Percentiles rank a stretch among this genome's conserved stretches.
Evolutionary conservation across 345 rosid species (phyloP).

Genomic region (Gossypium sturtianum): DNA sequence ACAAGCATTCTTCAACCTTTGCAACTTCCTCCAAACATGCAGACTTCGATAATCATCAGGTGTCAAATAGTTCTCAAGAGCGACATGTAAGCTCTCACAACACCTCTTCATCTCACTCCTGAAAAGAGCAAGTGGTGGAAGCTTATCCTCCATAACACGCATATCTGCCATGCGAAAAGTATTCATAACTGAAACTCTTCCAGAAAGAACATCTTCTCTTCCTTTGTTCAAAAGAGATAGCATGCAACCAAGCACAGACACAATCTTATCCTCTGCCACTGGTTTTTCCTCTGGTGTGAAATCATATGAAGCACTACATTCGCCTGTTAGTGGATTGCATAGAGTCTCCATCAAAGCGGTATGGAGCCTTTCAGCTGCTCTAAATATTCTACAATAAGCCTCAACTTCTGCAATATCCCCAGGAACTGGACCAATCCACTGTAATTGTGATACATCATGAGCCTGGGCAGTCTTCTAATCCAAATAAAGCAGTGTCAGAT

Average conservation of each 20-base stretch:
- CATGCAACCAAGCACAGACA: constrained; percentile 88
- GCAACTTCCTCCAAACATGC: constrained; percentile 83
- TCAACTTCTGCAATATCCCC: constrained; percentile 97
- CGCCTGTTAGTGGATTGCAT: constrained; percentile 94
- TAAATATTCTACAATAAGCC: constrained; percentile 91
- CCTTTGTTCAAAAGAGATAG: constrained; percentile 80
- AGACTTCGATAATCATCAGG: constrained; percentile 60
- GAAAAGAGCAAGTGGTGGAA: constrained; percentile 89
- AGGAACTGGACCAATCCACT: constrained; percentile 90
- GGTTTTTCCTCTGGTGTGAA: constrained; percentile 78
- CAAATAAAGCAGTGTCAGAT: constrained; percentile 26
- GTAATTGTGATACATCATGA: constrained; percentile 58
- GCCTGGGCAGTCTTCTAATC: constrained; percentile 39
- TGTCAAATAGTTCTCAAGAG: constrained; percentile 79
- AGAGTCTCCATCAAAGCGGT: constrained; percentile 82
- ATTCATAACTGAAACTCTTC: constrained; percentile 57
- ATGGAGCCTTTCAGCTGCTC: constrained; percentile 83
- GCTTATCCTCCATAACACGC: constrained; percentile 53
- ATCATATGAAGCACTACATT: constrained; percentile 72
- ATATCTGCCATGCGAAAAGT: constrained; percentile 42
- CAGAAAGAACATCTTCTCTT: constrained; percentile 86
- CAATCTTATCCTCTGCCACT: constrained; percentile 79
- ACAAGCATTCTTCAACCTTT: constrained; percentile 88
- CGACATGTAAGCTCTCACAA: constrained; percentile 87
- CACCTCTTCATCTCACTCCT: constrained; percentile 96